Evolutionary conservation across 108 stramenopile species (phyloP).

Genomic region (Licmophora abbreviata): DNA sequence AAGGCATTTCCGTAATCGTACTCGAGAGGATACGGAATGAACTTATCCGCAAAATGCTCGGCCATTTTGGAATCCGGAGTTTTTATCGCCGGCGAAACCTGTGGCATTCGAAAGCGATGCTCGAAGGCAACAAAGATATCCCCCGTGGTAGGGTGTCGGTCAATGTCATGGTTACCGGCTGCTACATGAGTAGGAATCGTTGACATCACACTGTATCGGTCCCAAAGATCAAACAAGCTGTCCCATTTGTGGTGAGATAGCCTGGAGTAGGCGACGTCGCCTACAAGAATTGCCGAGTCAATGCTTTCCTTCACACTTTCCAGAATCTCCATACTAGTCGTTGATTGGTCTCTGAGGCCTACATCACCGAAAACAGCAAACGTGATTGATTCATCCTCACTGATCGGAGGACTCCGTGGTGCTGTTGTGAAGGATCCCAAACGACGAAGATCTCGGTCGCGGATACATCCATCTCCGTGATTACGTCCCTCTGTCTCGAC

Average conservation of each 20-base stretch:
- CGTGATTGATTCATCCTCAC: background rate
- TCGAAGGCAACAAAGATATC: slow-evolving; percentile 71
- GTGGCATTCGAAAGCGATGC: slow-evolving; percentile 73
- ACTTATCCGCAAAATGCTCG: slow-evolving; percentile 35
- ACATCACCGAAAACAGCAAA: slow-evolving; percentile 43
- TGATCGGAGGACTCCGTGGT: slow-evolving; percentile 3
- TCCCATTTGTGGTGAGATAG: slow-evolving; percentile 71
- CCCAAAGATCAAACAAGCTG: slow-evolving; percentile 74
- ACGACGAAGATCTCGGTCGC: background rate
- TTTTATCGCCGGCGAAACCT: slow-evolving; percentile 36
- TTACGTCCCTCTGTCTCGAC: background rate
- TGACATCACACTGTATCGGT: slow-evolving; percentile 35
- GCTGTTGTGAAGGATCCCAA: slow-evolving; percentile 31
- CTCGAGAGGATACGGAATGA: slow-evolving; percentile 48
- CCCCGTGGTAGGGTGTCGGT: slow-evolving; percentile 29
- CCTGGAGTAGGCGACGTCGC: slow-evolving; percentile 75
- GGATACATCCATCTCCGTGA: background rate
- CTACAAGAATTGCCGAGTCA: slow-evolving; percentile 52
- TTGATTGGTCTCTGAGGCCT: slow-evolving; percentile 36
- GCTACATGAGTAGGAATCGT: slow-evolving; percentile 51
- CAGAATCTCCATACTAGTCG: slow-evolving; percentile 29
- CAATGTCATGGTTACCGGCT: slow-evolving; percentile 82
- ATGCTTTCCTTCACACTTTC: slow-evolving; percentile 20
- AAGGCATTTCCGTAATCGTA: slow-evolving; percentile 83
- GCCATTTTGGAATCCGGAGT: slow-evolving; percentile 37